Evolutionary conservation across 2,329 filamentous ascomycete genomes (phyloP).

Genomic region (Sphaerulina populicola): DNA sequence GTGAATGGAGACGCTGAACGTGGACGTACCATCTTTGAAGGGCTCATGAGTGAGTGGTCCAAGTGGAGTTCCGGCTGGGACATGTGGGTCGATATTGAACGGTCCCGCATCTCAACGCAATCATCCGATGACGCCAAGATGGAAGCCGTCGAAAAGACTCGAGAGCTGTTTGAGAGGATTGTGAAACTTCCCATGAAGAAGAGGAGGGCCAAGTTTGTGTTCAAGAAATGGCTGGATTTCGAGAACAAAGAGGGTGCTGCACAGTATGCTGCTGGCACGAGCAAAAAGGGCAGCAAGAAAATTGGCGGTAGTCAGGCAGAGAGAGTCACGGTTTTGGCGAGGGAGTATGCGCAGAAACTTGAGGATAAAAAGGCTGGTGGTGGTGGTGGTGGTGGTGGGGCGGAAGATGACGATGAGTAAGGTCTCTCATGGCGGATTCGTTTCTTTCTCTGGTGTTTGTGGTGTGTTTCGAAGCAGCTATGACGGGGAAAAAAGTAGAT

Average conservation of each 20-base stretch:
- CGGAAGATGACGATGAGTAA: slow-evolving; percentile 24
- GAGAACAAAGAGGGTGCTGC: slow-evolving; percentile 62
- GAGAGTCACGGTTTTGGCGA: slow-evolving; percentile 60
- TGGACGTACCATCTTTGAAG: slow-evolving; percentile 90
- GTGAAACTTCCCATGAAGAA: slow-evolving; percentile 60
- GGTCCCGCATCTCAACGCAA: slow-evolving; percentile 28
- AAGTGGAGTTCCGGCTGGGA: slow-evolving; percentile 92
- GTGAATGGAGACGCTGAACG: slow-evolving; percentile 75
- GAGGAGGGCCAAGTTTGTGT: slow-evolving; percentile 76
- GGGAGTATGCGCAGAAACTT: slow-evolving; percentile 56
- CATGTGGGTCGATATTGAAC: slow-evolving; percentile 78
- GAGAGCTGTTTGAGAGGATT: slow-evolving; percentile 67
- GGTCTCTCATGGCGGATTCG: no score
- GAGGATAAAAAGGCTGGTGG: slow-evolving; percentile 25
- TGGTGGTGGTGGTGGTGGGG: slow-evolving; percentile 18
- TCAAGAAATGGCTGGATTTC: slow-evolving; percentile 85
- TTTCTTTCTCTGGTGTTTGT: no score
- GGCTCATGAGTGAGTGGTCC: slow-evolving; percentile 71
- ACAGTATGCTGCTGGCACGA: background rate
- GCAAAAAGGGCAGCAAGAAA: slow-evolving; percentile 41
- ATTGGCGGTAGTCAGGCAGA: slow-evolving; percentile 45
- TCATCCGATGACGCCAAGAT: slow-evolving; percentile 37
- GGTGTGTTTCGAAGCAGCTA: no score
- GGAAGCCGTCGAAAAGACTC: slow-evolving; percentile 52
- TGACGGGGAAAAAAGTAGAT: no score